Base-by-base conservation (phyloP, 192 early-diverging fungal species). In the Backusella sp. region DNA sequence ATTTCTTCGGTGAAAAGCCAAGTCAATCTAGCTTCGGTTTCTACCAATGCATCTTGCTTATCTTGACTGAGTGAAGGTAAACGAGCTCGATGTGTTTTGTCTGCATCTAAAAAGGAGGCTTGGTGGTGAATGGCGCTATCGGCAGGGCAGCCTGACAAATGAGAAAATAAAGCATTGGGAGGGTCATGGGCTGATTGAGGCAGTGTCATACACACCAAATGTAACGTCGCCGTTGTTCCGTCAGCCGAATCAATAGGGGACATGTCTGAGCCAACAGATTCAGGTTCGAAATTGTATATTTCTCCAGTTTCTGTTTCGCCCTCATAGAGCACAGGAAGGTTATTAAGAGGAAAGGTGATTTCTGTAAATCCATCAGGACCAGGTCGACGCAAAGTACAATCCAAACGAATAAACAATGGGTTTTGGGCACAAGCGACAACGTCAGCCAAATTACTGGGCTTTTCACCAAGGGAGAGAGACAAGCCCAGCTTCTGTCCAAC, bases 1-100 rank as follows among this genome's bases (percentile, higher is more conserved):
- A 95, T 86, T 79, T 95, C 92, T 66, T 95, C 90, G 44, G 90
- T 90, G n/a, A 93, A 83, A 0, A 93, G 69, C 84, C 82, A 84
- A 21, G 89, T 85, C 15, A 95, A 76, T 37, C 88, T 79, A 1
- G 83, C 75, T 65, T 86, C 85, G 1, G 89, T 90, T 70, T 90
- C 86, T 0, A 80, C 74, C 17, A 94, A 76, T 0, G 90, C 91
- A 36, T 89, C 88, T 49, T 84, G 76, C 73, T 92, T 91, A 42
- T 85, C 86, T 15, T 28, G 49, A 9, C 41, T 79, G 52, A 75
- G 76, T 8, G 73, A 80, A 39, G 78, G 73, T 4, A 87, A 76
- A 30, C 73, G 73, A 12, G 78, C 81, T 9, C 76, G 79, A 52
- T 75, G 74, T 23, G 82, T 74, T 39, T 82, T 76, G 23, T 75